Evolutionary conservation across 2,329 filamentous ascomycete species (phyloP).

Genomic region (Aspergillus calidoustus): DNA sequence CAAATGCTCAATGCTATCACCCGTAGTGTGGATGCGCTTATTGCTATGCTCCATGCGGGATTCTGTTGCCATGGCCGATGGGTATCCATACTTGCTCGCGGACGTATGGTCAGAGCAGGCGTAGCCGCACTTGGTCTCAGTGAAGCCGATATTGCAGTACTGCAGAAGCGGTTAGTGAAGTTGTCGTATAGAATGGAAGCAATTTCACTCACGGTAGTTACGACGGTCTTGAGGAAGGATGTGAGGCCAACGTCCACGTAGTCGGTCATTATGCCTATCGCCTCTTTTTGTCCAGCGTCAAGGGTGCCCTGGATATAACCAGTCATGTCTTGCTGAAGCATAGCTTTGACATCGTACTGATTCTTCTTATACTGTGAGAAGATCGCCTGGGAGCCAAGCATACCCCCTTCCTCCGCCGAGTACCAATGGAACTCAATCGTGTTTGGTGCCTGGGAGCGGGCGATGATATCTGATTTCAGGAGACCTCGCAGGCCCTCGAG

Average conservation of each 20-base stretch:
- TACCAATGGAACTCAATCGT: conserved; percentile 98
- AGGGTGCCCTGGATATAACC: conserved; percentile 83
- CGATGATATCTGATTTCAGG: conserved; percentile 71
- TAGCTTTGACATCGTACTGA: conserved; percentile 81
- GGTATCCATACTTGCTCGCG: conserved; percentile 68
- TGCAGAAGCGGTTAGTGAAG: conserved; percentile 36
- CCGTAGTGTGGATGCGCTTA: conserved; percentile 73
- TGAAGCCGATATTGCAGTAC: conserved; percentile 88
- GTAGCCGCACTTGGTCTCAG: conserved; percentile 87
- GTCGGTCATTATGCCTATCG: conserved; percentile 90
- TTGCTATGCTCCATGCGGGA: conserved; percentile 64
- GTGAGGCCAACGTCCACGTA: conserved; percentile 84
- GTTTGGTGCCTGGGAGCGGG: conserved; percentile 74
- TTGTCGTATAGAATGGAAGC: background rate
- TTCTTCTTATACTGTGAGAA: conserved; percentile 79
- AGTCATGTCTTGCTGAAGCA: conserved; percentile 99
- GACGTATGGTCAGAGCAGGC: conserved; percentile 75
- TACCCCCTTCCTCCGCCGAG: conserved; percentile 84
- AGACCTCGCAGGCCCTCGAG: conserved; percentile 86
- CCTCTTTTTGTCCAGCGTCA: conserved; percentile 80
- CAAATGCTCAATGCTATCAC: conserved; percentile 72
- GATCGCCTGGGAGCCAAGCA: conserved; percentile 87
- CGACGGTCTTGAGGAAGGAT: conserved; percentile 85
- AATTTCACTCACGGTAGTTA: conserved; percentile 62
- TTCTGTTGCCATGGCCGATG: conserved; percentile 68